Conservation (phyloP, 441 rosid genomes). For the Manihot esculenta region DNA sequence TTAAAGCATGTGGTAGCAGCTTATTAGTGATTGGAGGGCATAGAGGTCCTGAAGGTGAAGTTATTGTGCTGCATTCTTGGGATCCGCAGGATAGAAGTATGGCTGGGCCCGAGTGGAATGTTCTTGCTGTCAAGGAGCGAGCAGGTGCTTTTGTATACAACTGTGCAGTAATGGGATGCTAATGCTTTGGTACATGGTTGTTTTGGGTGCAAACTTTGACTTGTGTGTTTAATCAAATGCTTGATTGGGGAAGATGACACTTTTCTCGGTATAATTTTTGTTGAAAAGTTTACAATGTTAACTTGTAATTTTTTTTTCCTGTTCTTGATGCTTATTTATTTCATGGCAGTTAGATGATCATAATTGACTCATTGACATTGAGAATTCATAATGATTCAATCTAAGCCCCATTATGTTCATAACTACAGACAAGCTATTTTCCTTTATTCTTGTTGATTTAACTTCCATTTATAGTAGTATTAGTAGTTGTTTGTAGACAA, state of each 20-base stretch:
- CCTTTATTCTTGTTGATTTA: background rate
- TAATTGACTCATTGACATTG: conserved; percentile 24
- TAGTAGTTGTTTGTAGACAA: too few relatives aligned
- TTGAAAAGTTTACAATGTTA: conserved; percentile 16
- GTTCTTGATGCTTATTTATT: conserved; percentile 14
- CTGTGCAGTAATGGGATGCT: conserved; percentile 60
- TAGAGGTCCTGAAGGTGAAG: conserved; percentile 31
- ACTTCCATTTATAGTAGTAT: background rate
- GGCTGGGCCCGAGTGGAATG: conserved; percentile 37
- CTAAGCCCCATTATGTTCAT: background rate
- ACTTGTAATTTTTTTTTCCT: conserved; percentile 6
- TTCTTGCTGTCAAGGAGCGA: conserved; percentile 41
- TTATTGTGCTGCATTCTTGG: conserved; percentile 51
- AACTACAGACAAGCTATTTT: background rate
- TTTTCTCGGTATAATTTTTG: conserved; percentile 19
- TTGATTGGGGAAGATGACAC: conserved; percentile 15
- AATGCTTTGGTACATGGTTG: conserved; percentile 11
- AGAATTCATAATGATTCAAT: conserved; percentile 23
- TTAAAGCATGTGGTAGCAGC: conserved; percentile 46
- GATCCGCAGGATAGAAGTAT: conserved; percentile 31
- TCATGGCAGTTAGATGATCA: conserved; percentile 22
- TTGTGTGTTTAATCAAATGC: conserved; percentile 3
- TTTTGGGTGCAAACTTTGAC: conserved; percentile 23
- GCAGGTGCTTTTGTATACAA: conserved; percentile 52
- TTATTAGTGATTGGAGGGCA: conserved; percentile 53